phyloP scores from a whole-genome alignment of 371 early-diverging fungal genomes.

The Actinomortierella ambigua region DNA sequence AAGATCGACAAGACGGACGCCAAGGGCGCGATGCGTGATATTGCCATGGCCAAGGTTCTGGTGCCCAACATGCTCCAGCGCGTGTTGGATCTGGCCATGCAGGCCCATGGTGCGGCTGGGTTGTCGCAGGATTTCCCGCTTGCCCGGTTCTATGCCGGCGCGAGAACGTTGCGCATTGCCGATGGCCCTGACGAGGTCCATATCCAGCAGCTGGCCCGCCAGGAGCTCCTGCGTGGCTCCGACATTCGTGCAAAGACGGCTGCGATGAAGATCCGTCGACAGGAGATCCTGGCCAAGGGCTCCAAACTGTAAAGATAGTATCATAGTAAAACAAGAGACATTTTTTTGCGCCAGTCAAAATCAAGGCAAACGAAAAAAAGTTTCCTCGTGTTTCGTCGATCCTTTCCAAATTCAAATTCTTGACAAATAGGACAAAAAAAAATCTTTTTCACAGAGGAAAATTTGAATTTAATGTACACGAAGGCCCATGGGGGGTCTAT shows the following conservation, averaged over 20 bases:
- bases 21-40: slow-evolving; percentile 89
- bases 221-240: slow-evolving; percentile 60
- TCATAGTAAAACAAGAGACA: background rate
- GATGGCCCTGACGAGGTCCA: slow-evolving; percentile 95
- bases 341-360: background rate
- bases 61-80: slow-evolving; percentile 79
- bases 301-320: slow-evolving; percentile 28
- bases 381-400: too few relatives aligned
- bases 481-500: too few relatives aligned
- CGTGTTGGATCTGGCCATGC: slow-evolving; percentile 89
- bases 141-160: slow-evolving; percentile 82
- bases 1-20: slow-evolving; percentile 87
- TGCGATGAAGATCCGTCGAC: slow-evolving; percentile 22
- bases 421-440: too few relatives aligned
- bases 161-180: slow-evolving; percentile 89
- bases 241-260: slow-evolving; percentile 29
- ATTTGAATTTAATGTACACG: too few relatives aligned
- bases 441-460: too few relatives aligned
- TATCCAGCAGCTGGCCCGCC: slow-evolving; percentile 69
- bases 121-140: slow-evolving; percentile 86
- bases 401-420: too few relatives aligned
- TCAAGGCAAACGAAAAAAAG: too few relatives aligned
- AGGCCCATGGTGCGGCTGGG: slow-evolving; percentile 92
- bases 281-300: slow-evolving; percentile 23
- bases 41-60: slow-evolving; percentile 92